These are phyloP conservation scores for Ensete glaucum DNA, from an alignment of 176 grass and related monocot species.

Conservation along the genomic window DNA sequence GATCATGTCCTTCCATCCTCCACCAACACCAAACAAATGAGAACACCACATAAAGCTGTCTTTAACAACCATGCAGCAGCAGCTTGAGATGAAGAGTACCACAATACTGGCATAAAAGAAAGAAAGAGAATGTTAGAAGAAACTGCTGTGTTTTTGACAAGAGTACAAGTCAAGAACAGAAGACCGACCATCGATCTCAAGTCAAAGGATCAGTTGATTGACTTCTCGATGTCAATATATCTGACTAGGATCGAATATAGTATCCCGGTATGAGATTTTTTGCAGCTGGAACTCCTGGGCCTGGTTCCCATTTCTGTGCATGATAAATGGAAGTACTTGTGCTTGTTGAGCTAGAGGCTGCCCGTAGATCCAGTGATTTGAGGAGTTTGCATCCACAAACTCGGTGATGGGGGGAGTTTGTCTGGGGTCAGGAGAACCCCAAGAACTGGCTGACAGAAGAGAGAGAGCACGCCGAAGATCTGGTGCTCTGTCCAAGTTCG, in stretches of 20 bases:
- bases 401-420: not conserved
- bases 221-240: slow-evolving; percentile 1
- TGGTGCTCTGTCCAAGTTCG: slow-evolving; percentile 20
- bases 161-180: not conserved
- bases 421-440: slow-evolving; percentile 15
- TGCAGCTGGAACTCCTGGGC: slow-evolving; percentile 15
- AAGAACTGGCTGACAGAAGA: slow-evolving; percentile 22
- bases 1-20: not conserved
- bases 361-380: not conserved
- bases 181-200: not conserved
- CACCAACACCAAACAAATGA: not conserved
- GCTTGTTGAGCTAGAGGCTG: slow-evolving; percentile 2
- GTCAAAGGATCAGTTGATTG: not conserved
- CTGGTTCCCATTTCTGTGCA: not conserved
- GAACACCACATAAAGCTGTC: no score
- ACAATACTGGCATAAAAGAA: not conserved
- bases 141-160: not conserved
- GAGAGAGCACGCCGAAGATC: slow-evolving; percentile 25
- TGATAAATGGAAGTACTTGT: slow-evolving; percentile 2
- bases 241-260: slow-evolving; percentile 1
- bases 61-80: not conserved
- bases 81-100: not conserved
- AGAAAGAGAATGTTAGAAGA: not conserved
- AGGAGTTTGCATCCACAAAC: not conserved
- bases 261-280: not conserved